Evolutionary conservation across 2,329 filamentous ascomycete genomes (phyloP), one percentile per base, ranked within the genome.

Genomic region (Fusarium praegraminearum): DNA sequence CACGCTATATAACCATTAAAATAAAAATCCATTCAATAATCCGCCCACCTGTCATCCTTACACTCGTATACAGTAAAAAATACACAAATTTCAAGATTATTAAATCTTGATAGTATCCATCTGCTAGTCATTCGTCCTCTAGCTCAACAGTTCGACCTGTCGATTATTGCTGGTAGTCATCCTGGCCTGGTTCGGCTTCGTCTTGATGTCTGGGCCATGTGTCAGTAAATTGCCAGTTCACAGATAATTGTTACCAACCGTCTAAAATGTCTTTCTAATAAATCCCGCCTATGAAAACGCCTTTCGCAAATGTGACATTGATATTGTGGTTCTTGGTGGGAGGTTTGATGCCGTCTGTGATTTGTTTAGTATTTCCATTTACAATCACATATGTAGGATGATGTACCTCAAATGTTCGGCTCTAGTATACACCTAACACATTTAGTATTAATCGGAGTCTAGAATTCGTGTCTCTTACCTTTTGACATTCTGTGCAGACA

Each of bases 181-280:
- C 22, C 18, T 51, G 49, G 2, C 24, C 10, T 11, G 40, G 49
- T 3, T 59, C 55, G 2, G 36, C 26, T 22, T 22, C 58, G 7
- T 36, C 55, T 15, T 60, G 36, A 13, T 61, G 58, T 36, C 58
- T 61, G 22, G 12, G 10, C 10, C 1, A 6, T 1, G 3, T 10
- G 4, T 55, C 11, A 49, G n/a, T 7, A 15, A 18, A 22, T 18
- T 7, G 1, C 2, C 6, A 40, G 6, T 20, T 4, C 8, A 18
- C 4, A 1, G 8, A 24, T n/a, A 3, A 26, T 4, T 13, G 15
- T 13, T 18, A 59, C 56, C 12, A 12, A 62, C 59, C 59, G 38
- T 46, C 50, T 62, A 22, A 62, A 62, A n/a, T 62, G 59, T 11
- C 59, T 45, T n/a, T 62, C 59, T 16, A 62, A 22, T 4, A 62